Conservation (phyloP, 768 basidiomycete genomes). For the Boletus rubropictus region DNA sequence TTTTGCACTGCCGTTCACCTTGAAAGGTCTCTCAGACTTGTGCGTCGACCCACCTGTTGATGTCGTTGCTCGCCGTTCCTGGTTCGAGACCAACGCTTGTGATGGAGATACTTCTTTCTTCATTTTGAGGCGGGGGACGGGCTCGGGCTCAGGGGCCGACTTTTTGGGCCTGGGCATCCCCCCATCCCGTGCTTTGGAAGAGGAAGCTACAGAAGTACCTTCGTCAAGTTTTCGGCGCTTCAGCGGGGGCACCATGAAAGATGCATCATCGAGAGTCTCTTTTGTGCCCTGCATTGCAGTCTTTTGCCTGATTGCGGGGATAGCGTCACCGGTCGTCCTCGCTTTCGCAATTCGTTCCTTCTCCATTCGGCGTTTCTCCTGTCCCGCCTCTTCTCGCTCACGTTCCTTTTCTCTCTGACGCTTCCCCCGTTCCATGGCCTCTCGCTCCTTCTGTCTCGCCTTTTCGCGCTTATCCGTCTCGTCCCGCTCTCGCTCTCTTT, state of each 20-base stretch:
- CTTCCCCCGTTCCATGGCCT: constrained; percentile 23
- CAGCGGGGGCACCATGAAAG: constrained; percentile 10
- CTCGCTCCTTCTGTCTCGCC: constrained; percentile 18
- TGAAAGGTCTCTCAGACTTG: constrained; percentile 20
- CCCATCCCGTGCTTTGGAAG: constrained; percentile 21
- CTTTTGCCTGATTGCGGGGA: constrained; percentile 37
- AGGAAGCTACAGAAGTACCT: constrained; percentile 12
- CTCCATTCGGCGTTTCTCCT: constrained; percentile 19
- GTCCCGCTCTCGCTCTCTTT: constrained; percentile 14
- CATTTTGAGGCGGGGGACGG: constrained; percentile 28
- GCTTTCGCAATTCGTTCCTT: constrained; percentile 23
- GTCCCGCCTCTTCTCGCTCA: constrained; percentile 21
- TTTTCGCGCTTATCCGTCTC: constrained; percentile 21
- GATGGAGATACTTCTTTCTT: constrained; percentile 35
- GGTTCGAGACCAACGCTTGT: constrained; percentile 10
- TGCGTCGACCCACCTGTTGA: constrained; percentile 3
- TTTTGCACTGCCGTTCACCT: constrained; percentile 27
- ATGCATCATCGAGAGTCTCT: constrained; percentile 25
- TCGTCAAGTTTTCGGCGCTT: constrained; percentile 45
- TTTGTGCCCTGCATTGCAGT: constrained; percentile 28
- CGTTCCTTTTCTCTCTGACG: constrained; percentile 20
- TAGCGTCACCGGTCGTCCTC: constrained; percentile 9
- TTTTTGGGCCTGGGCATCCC: constrained; percentile 32
- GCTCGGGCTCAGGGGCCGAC: constrained; percentile 25
- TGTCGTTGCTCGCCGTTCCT: constrained; percentile 10